These are phyloP conservation scores for Wickerhamomyces hampshirensis DNA, from an alignment of 805 yeast species.

Conservation along the genomic window DNA sequence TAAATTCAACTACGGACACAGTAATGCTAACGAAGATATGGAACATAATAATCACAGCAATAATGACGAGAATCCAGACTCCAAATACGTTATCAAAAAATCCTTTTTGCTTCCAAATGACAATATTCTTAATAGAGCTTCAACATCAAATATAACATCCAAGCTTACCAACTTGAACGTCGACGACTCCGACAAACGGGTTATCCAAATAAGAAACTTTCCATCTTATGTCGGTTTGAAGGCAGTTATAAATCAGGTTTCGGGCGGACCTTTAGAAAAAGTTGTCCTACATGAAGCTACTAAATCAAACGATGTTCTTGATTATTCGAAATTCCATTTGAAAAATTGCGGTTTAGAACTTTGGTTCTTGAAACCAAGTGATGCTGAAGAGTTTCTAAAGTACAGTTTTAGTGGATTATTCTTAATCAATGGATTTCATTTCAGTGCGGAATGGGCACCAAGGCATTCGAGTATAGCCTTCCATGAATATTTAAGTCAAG, in stretches of 20 bases:
- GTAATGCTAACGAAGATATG: too few relatives aligned
- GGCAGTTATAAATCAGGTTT: constrained; percentile 47
- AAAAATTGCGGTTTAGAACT: constrained; percentile 35
- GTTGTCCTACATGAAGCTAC: constrained; percentile 28
- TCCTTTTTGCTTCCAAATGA: neutral
- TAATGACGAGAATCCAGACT: neutral
- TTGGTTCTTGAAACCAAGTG: constrained; percentile 45
- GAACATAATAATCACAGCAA: neutral
- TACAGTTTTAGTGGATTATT: constrained; percentile 51
- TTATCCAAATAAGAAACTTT: constrained; percentile 35
- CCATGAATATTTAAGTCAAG: constrained; percentile 15
- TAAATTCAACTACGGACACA: too few relatives aligned
- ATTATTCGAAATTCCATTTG: constrained; percentile 13
- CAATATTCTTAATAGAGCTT: constrained; percentile 1
- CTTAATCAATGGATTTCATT: constrained; percentile 50
- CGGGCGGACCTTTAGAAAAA: constrained; percentile 68
- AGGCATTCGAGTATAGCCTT: constrained; percentile 4
- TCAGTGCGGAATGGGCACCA: constrained; percentile 43
- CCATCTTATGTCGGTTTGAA: constrained; percentile 41
- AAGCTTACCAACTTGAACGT: neutral
- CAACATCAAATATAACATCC: neutral
- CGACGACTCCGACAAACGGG: constrained; percentile 22
- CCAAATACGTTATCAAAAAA: neutral
- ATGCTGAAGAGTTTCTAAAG: constrained; percentile 49
- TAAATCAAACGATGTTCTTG: neutral